Base-by-base conservation (phyloP, 2,329 filamentous ascomycete genomes). In the Herpotrichia juniperi region DNA sequence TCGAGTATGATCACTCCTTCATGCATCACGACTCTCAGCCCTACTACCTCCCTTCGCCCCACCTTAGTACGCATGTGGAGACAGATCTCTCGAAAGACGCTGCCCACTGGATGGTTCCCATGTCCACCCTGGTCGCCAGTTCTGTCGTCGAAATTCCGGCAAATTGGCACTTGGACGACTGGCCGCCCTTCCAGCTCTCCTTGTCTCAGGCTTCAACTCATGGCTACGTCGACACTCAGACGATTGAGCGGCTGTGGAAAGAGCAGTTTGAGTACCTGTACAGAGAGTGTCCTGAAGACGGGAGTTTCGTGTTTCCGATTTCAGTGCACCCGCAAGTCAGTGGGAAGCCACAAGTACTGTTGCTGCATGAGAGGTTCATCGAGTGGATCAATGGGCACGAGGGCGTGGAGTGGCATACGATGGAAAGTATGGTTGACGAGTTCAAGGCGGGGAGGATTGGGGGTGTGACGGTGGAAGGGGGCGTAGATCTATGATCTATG, bases 181-280 rank as follows among this genome's bases (percentile, higher is more conserved):
- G 77, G 77, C 77, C 76, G 42, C 74, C 75, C 2, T 68, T 78
- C 50, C 71, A 74, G 59, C 66, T 69, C 22, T 69, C 62, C 35
- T 64, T 70, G 14, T 79, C 79, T 1, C 78, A 83, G 1, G 74
- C 85, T 0, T 87, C 87, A 56, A 83, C 79, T 1, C 72, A 78
- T 48, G 76, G 78, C 2, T 79, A 68, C 50, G 73, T 79, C 17
- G 74, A 80, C 52, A 71, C 76, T 1, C 61, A 68, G 8, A 64
- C 68, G 14, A 70, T 80, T 10, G 75, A 79, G 57, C 64, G 67
- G 37, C 58, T 78, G 24, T 81, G 78, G 78, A 72, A 73, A 53
- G 74, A 79, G 49, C 76, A 79, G 42, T 80, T 80, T 48, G 73
- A 76, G 46, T 80, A 72, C 50, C 67, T 71, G 32, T 79, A 79